Conservation (phyloP, 495 filamentous ascomycete species). For the Glutinoglossum americanum region DNA sequence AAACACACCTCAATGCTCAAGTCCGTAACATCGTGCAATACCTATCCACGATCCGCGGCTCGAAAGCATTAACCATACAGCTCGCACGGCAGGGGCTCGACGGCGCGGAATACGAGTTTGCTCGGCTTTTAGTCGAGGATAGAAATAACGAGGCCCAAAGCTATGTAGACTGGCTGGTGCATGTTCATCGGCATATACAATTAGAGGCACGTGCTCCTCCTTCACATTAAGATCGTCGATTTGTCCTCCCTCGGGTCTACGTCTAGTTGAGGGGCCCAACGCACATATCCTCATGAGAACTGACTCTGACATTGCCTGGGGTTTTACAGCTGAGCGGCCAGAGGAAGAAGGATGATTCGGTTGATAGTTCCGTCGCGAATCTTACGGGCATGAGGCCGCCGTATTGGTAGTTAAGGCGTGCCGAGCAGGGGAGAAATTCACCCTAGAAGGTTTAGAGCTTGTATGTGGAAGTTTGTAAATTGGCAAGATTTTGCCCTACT, state of each 20-base stretch:
- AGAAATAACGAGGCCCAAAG: conserved; percentile 92
- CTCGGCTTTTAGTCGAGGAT: conserved; percentile 74
- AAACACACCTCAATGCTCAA: conserved; percentile 89
- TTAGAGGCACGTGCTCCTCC: conserved; percentile 40
- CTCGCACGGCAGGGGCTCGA: conserved; percentile 83
- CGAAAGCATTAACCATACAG: conserved; percentile 75
- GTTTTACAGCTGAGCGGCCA: conserved; percentile 5
- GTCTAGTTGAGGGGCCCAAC: not conserved
- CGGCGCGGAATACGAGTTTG: conserved; percentile 93
- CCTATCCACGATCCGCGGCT: conserved; percentile 56
- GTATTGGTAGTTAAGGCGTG: conserved; percentile 3
- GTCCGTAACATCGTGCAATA: conserved; percentile 86
- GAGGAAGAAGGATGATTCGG: conserved; percentile 7
- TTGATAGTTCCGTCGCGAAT: conserved; percentile 1
- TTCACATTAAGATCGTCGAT: not conserved
- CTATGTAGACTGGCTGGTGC: conserved; percentile 97
- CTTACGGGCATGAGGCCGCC: conserved; percentile 6
- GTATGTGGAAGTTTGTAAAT: not conserved
- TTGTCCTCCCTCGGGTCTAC: not conserved
- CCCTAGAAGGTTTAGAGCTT: not conserved
- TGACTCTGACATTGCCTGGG: not conserved
- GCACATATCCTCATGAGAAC: not conserved
- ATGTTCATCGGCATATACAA: conserved; percentile 79
- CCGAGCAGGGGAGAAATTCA: not conserved
- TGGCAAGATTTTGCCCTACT: not conserved